Conservation (phyloP, 1,139 yeast species). For the Diutina mesorugosa region DNA sequence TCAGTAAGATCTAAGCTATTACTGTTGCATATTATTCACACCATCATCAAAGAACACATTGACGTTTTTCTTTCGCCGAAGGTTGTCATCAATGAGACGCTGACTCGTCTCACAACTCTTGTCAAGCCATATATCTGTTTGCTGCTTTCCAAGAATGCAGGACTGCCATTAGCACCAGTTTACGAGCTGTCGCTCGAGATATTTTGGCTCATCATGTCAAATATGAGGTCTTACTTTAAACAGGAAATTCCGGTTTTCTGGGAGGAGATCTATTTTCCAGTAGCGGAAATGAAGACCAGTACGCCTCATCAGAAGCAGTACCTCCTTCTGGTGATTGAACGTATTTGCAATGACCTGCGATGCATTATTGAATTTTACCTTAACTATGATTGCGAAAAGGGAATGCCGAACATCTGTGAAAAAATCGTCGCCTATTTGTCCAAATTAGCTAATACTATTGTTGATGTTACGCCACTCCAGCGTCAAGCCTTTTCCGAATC, state of each 20-base stretch:
- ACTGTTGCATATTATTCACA: constrained; percentile 79
- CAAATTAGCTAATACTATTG: constrained; percentile 55
- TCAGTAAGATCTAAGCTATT: constrained; percentile 83
- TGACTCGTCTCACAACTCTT: constrained; percentile 61
- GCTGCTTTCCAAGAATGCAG: constrained; percentile 81
- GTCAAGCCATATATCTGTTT: constrained; percentile 76
- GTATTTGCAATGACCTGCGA: constrained; percentile 80
- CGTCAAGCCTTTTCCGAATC: constrained; percentile 54
- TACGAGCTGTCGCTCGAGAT: constrained; percentile 88
- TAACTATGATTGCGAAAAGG: constrained; percentile 88
- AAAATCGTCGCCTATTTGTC: constrained; percentile 68
- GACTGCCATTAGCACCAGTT: constrained; percentile 83
- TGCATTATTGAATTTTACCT: constrained; percentile 84
- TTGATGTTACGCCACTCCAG: constrained; percentile 62
- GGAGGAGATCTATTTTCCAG: constrained; percentile 89
- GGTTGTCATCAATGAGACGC: constrained; percentile 48
- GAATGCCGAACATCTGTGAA: constrained; percentile 80
- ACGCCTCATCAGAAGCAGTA: constrained; percentile 89
- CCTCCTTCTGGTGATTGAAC: constrained; percentile 62
- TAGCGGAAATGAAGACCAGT: constrained; percentile 82
- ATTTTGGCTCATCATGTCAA: constrained; percentile 78
- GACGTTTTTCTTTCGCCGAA: constrained; percentile 63
- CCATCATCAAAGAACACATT: constrained; percentile 74
- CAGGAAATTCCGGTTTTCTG: constrained; percentile 88
- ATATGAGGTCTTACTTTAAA: constrained; percentile 77